phyloP scores from a whole-genome alignment of 108 stramenopile species.

The Asterionellopsis glacialis region DNA sequence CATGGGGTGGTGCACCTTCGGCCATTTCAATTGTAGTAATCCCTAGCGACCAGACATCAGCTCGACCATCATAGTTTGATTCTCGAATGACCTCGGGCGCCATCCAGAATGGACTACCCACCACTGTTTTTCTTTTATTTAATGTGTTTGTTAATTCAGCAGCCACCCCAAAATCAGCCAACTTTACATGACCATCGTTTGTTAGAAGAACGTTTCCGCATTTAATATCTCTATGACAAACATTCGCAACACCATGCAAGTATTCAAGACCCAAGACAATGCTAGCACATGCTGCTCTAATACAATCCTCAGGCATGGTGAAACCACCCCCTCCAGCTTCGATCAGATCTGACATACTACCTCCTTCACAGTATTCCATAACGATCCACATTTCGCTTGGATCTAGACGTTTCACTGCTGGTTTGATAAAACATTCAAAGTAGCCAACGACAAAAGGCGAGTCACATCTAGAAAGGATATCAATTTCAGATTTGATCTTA shows the following conservation, averaged over 20 bases:
- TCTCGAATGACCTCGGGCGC: conserved; percentile 96
- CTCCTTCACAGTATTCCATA: conserved; percentile 92
- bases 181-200: conserved; percentile 81
- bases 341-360: conserved; percentile 81
- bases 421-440: conserved; percentile 76
- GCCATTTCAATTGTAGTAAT: conserved; percentile 98
- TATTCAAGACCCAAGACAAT: conserved; percentile 89
- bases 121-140: conserved; percentile 95
- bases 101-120: conserved; percentile 99
- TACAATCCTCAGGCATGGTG: conserved; percentile 67
- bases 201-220: conserved; percentile 93
- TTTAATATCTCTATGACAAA: conserved; percentile 95
- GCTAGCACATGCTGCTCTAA: conserved; percentile 80
- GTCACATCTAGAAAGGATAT: conserved; percentile 83
- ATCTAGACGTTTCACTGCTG: conserved; percentile 13
- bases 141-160: conserved; percentile 91
- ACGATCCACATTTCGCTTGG: conserved; percentile 87
- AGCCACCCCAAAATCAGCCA: conserved; percentile 92
- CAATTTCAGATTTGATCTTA: conserved; percentile 89
- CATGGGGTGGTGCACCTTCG: conserved; percentile 96
- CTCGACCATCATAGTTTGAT: conserved; percentile 93
- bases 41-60: conserved; percentile 97
- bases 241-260: conserved; percentile 82
- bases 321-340: conserved; percentile 63
- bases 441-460: conserved; percentile 86